Evolutionary conservation across 345 rosid genomes (phyloP).

Genomic region (Bretschneidera sinensis): DNA sequence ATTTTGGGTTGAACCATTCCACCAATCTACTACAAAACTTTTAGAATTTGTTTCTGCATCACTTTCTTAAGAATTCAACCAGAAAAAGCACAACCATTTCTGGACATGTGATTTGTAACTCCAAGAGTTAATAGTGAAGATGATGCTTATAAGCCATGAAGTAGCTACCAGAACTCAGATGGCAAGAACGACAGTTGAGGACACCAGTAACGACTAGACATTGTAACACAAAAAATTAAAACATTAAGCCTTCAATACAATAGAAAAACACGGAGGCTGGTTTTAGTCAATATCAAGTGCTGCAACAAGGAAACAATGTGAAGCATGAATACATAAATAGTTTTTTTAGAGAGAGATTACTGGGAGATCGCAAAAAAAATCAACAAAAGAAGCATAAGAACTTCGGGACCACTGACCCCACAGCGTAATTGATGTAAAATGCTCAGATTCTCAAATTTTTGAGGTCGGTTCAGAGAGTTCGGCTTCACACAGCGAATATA

Average conservation of each 20-base stretch:
- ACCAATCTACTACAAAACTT: neutral
- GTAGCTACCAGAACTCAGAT: too few species aligned
- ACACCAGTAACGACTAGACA: neutral
- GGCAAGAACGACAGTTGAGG: too few species aligned
- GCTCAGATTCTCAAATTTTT: constrained; percentile 82
- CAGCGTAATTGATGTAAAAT: constrained; percentile 90
- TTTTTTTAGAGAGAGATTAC: too few species aligned
- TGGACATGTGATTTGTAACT: too few species aligned
- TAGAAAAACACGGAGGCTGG: neutral
- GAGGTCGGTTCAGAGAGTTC: constrained; percentile 80
- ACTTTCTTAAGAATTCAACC: constrained; percentile 1
- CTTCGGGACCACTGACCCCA: constrained; percentile 93
- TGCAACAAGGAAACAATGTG: constrained; percentile 1
- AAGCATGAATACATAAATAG: too few species aligned
- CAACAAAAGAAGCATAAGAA: too few species aligned
- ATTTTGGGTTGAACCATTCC: neutral
- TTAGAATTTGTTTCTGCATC: neutral
- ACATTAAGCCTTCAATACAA: neutral
- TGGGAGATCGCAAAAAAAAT: too few species aligned
- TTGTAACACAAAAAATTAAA: neutral
- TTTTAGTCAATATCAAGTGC: constrained; percentile 4
- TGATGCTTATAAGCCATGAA: too few species aligned
- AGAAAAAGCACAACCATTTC: neutral
- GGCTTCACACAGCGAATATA: constrained; percentile 99
- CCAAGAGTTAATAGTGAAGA: too few species aligned